Conservation (phyloP, 257 asterid species). For the Petunia axillaris region DNA sequence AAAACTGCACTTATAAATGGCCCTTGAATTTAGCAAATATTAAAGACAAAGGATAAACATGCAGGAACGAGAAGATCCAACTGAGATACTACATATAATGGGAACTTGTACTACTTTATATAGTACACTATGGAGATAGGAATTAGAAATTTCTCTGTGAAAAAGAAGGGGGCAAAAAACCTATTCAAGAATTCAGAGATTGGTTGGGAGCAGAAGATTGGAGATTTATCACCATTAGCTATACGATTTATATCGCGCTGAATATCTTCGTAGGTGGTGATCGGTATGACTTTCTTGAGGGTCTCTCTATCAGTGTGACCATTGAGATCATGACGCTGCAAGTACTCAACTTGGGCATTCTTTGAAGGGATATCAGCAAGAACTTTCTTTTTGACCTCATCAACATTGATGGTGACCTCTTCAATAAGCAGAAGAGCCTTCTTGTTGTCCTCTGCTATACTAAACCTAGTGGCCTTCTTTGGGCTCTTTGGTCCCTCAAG, state of each 20-base stretch:
- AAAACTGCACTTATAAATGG: background rate
- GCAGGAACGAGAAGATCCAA: background rate
- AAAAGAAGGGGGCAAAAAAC: background rate
- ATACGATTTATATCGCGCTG: slow-evolving; percentile 38
- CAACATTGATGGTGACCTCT: slow-evolving; percentile 36
- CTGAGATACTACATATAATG: background rate
- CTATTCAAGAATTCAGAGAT: slow-evolving; percentile 51
- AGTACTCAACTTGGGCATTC: slow-evolving; percentile 45
- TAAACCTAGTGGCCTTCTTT: background rate
- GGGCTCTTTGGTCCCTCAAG: slow-evolving; percentile 34
- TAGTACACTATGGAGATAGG: background rate
- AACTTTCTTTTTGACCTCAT: slow-evolving; percentile 41
- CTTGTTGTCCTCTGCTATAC: slow-evolving; percentile 35
- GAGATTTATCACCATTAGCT: slow-evolving; percentile 42
- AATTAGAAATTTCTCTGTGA: background rate
- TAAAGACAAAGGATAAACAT: background rate
- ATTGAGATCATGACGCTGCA: slow-evolving; percentile 33
- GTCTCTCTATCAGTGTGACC: slow-evolving; percentile 43
- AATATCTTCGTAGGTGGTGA: slow-evolving; percentile 44
- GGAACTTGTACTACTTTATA: background rate
- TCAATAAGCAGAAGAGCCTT: slow-evolving; percentile 39
- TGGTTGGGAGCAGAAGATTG: slow-evolving; percentile 42
- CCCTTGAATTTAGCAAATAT: background rate
- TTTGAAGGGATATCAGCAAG: slow-evolving; percentile 41
- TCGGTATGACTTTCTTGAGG: slow-evolving; percentile 44